Conservation (phyloP, 768 basidiomycete genomes). For the Daedalea quercina region DNA sequence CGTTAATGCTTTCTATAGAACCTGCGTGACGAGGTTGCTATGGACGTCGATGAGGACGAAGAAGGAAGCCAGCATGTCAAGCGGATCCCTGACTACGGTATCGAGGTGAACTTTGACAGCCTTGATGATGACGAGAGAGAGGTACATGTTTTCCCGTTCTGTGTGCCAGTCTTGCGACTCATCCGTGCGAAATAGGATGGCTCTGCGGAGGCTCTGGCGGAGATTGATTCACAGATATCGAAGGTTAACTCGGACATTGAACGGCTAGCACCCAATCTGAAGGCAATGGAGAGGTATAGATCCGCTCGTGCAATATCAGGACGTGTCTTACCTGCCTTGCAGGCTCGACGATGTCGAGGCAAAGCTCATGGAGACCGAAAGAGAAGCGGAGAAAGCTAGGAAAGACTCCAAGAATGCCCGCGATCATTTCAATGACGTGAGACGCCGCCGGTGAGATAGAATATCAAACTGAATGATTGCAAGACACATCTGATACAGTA, state of each 20-base stretch:
- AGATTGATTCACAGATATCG: constrained; percentile 66
- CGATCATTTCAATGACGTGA: constrained; percentile 87
- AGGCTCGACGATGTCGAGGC: constrained; percentile 81
- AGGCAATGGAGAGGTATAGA: constrained; percentile 74
- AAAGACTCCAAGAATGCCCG: constrained; percentile 87
- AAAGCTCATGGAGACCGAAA: constrained; percentile 83
- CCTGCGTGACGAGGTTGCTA: constrained; percentile 77
- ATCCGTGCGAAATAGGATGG: constrained; percentile 41
- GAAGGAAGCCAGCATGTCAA: constrained; percentile 70
- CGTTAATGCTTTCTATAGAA: constrained; percentile 36
- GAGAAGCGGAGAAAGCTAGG: constrained; percentile 86
- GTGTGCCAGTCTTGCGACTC: background rate
- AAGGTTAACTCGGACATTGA: constrained; percentile 80
- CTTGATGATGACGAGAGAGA: constrained; percentile 72
- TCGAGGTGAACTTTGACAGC: constrained; percentile 79
- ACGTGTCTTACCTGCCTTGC: background rate
- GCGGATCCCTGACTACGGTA: constrained; percentile 73
- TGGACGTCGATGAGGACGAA: constrained; percentile 91
- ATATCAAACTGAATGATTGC: background rate
- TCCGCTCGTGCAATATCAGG: background rate
- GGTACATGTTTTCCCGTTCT: constrained; percentile 29
- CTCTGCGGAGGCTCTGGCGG: constrained; percentile 54
- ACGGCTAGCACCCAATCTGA: constrained; percentile 93
- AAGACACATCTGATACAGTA: background rate
- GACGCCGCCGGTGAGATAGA: constrained; percentile 58